Evolutionary conservation across 73 alveolate genomes (phyloP), one percentile per base, ranked within the genome.

Genomic region (Paramecium octaurelia): DNA sequence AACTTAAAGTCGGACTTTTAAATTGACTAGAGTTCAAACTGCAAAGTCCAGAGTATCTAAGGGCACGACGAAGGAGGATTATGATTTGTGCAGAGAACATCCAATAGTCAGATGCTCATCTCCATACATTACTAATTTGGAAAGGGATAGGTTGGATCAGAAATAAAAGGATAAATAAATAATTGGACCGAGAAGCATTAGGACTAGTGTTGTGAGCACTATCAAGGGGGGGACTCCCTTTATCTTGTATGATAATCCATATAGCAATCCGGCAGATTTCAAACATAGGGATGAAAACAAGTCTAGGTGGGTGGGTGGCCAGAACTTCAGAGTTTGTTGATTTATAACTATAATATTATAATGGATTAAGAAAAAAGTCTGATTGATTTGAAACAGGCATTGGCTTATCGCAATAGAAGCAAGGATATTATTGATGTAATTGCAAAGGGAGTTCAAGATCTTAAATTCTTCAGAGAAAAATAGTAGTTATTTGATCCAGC

Each of bases 31-130:
- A 80, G 91, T 80, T 23, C 16, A 11, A 80, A 80, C 91, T 10
- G 70, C 91, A 14, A 80, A 80, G 9, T 40, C 73, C 8, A 80
- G 91, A 80, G 73, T 80, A 43, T 80, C 87, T 1, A 73, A 80
- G 31, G 84, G 84, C 31, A 34, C 76, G 2, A 24, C 54, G 2
- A 48, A 31, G 8, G 64, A 34, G 24, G 91, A 48, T 44, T 80
- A 80, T 44, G 91, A 80, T 44, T 59, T 31, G 21, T 80, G 91
- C 16, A 40, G 91, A 10, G 57, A 43, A 8, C 46, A 80, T 31
- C 91, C 91, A 31, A 80, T 80, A 5, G 91, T 80, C 11, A 42
- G 91, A 80, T 80, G 91, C 6, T 80, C 91, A 31, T 80, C 91
- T 38, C 91, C 91, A n/a, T 80, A 80, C n/a, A 80, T 80, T 44